These are phyloP conservation scores for Suhomyces sp. DNA, from an alignment of 805 yeast species.

Conservation along the genomic window DNA sequence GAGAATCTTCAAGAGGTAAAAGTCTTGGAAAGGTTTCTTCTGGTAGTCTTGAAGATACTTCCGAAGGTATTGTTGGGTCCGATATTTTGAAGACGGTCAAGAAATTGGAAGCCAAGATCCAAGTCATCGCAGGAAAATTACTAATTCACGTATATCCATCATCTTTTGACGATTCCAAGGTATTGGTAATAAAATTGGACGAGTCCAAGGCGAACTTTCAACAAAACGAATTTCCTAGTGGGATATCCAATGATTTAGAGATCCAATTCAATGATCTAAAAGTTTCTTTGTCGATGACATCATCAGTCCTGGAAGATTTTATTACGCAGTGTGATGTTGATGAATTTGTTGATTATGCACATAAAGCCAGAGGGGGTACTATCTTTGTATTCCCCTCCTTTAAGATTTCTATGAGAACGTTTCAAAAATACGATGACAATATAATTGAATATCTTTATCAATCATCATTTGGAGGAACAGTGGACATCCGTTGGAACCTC, in stretches of 20 bases:
- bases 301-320: conserved; percentile 50
- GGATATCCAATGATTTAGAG: conserved; percentile 56
- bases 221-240: conserved; percentile 45
- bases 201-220: conserved; percentile 53
- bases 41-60: too few species aligned
- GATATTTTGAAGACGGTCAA: conserved; percentile 31
- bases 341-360: conserved; percentile 56
- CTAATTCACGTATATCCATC: conserved; percentile 77
- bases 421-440: conserved; percentile 53
- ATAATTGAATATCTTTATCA: conserved; percentile 65
- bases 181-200: conserved; percentile 60
- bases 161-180: conserved; percentile 74
- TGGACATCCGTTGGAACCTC: conserved; percentile 90
- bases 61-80: conserved; percentile 7
- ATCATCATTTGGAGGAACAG: conserved; percentile 83
- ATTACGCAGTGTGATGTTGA: conserved; percentile 47
- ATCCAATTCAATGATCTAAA: conserved; percentile 61
- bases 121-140: conserved; percentile 56
- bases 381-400: conserved; percentile 80
- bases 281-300: conserved; percentile 65
- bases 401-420: conserved; percentile 70
- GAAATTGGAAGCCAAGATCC: conserved; percentile 65
- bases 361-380: conserved; percentile 70
- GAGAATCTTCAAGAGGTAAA: conserved; percentile 47
- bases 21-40: too few species aligned